Percentiles rank a stretch among this genome's conserved stretches.
phyloP scores from a whole-genome alignment of 2,329 filamentous ascomycete genomes.

The Lachnellula suecica region DNA sequence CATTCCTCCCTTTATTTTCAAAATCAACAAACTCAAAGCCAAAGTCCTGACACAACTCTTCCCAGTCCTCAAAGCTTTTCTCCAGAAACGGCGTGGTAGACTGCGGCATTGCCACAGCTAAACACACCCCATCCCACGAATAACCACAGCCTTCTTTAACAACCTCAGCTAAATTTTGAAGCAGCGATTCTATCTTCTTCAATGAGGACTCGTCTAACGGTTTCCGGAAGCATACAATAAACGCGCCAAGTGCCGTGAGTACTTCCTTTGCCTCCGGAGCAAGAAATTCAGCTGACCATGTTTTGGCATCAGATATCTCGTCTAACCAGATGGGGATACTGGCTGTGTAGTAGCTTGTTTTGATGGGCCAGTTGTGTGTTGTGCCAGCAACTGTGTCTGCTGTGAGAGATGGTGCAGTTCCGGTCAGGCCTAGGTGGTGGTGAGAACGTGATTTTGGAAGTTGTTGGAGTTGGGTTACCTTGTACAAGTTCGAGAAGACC shows the following conservation, averaged over 20 bases:
- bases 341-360: slow-evolving; percentile 61
- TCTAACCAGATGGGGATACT: slow-evolving; percentile 68
- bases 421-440: slow-evolving; percentile 50
- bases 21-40: slow-evolving; percentile 65
- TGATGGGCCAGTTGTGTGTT: slow-evolving; percentile 54
- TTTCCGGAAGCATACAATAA: slow-evolving; percentile 55
- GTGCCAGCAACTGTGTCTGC: slow-evolving; percentile 48
- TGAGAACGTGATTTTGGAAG: slow-evolving; percentile 2
- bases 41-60: slow-evolving; percentile 55
- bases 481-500: slow-evolving; percentile 50
- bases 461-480: slow-evolving; percentile 39
- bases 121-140: slow-evolving; percentile 62
- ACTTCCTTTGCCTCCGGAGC: slow-evolving; percentile 62
- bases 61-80: slow-evolving; percentile 53
- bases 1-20: slow-evolving; percentile 47
- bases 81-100: slow-evolving; percentile 32
- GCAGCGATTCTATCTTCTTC: slow-evolving; percentile 37
- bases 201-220: slow-evolving; percentile 29
- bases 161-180: slow-evolving; percentile 54
- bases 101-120: slow-evolving; percentile 54
- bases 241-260: slow-evolving; percentile 56
- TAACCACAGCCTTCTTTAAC: slow-evolving; percentile 57
- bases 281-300: slow-evolving; percentile 59
- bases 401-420: slow-evolving; percentile 39
- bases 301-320: slow-evolving; percentile 41